Percentiles rank a stretch among this genome's conserved stretches.
These are phyloP conservation scores for Spathaspora boniae DNA, from an alignment of 805 yeast genomes.

Conservation along the genomic window DNA sequence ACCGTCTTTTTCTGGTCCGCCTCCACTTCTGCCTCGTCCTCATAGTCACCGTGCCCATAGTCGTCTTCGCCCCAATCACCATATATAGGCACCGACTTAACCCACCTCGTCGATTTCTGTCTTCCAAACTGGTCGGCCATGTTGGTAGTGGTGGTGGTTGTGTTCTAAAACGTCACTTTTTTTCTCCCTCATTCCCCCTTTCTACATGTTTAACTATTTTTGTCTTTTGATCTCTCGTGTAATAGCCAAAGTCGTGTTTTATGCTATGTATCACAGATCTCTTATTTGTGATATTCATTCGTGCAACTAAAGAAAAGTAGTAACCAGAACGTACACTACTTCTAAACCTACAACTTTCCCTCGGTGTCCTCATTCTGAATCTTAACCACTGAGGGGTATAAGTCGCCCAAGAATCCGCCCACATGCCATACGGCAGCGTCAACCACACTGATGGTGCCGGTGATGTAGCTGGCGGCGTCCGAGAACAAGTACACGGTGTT, in stretches of 20 bases:
- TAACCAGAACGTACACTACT: too few relatives aligned
- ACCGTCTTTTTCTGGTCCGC: not conserved
- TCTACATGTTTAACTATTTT: too few relatives aligned
- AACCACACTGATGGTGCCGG: constrained; percentile 76
- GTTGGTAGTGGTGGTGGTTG: too few relatives aligned
- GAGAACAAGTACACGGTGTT: constrained; percentile 82
- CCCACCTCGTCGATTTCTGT: constrained; percentile 44
- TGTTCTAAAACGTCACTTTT: too few relatives aligned
- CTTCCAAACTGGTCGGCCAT: constrained; percentile 39
- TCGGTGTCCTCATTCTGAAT: constrained; percentile 24
- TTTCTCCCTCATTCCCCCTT: too few relatives aligned
- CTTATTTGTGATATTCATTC: too few relatives aligned
- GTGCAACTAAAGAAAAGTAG: too few relatives aligned
- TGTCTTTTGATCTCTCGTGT: too few relatives aligned
- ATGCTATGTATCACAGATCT: too few relatives aligned
- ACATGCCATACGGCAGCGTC: constrained; percentile 93
- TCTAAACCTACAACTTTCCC: constrained; percentile 18
- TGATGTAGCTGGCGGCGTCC: constrained; percentile 72
- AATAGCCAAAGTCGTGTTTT: too few relatives aligned
- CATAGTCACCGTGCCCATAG: constrained; percentile 6
- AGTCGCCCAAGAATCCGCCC: constrained; percentile 39
- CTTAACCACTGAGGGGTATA: constrained; percentile 32
- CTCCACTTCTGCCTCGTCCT: constrained; percentile 7
- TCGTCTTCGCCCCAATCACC: constrained; percentile 11
- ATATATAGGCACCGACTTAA: constrained; percentile 32